A percentile compares a stretch with the other conserved stretches of the same genome.
Evolutionary conservation across 2,329 filamentous ascomycete species (phyloP).

Genomic region (Colletotrichum echinochloae): DNA sequence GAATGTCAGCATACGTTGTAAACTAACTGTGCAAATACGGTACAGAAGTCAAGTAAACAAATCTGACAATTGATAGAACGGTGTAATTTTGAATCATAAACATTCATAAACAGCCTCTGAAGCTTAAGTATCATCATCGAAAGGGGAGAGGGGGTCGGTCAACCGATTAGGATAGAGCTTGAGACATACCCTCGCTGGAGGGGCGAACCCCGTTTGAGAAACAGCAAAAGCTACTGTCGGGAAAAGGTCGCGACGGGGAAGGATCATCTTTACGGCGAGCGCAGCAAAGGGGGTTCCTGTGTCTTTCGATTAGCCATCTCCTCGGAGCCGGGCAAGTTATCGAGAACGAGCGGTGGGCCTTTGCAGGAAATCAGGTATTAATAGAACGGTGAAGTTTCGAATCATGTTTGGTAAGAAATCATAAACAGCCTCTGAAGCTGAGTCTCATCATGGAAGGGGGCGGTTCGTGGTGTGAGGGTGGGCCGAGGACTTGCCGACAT

Average conservation of each 20-base stretch:
- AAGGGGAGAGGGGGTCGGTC: too few relatives aligned
- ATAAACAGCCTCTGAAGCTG: conserved; percentile 62
- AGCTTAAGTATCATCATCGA: conserved; percentile 53
- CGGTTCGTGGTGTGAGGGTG: background rate
- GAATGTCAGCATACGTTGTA: background rate
- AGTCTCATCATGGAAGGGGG: conserved; percentile 52
- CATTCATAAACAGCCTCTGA: conserved; percentile 62
- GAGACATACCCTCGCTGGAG: background rate
- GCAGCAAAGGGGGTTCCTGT: background rate
- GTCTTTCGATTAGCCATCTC: background rate
- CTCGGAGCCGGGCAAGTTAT: too few relatives aligned
- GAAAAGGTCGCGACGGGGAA: background rate
- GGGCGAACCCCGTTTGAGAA: background rate
- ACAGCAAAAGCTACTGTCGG: background rate
- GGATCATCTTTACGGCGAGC: background rate
- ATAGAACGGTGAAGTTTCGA: conserved; percentile 52
- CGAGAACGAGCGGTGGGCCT: background rate
- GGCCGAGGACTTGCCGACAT: background rate
- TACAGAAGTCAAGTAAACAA: background rate
- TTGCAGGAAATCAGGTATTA: conserved; percentile 37
- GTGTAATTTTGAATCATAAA: conserved; percentile 53
- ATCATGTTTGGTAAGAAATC: conserved; percentile 51
- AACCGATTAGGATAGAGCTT: too few relatives aligned
- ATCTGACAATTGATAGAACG: conserved; percentile 44
- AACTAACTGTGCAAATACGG: background rate